These are phyloP conservation scores for Fusarium goolgardi DNA, from an alignment of 2,329 filamentous ascomycete species.

Conservation along the genomic window DNA sequence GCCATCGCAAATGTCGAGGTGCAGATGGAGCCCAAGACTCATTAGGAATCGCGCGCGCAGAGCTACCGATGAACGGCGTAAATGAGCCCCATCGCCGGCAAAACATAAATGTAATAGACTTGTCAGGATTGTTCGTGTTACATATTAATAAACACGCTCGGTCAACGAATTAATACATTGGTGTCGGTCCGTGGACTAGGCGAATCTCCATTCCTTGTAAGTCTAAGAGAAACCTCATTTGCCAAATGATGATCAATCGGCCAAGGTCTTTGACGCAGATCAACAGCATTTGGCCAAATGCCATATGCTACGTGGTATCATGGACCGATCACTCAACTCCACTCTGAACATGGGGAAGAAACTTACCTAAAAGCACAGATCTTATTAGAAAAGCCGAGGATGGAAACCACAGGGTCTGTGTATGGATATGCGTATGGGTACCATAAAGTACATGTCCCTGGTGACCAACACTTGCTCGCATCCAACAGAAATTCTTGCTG, in stretches of 20 bases:
- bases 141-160: constrained; percentile 17
- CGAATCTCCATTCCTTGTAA: constrained; percentile 18
- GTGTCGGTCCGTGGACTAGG: constrained; percentile 3
- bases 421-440: constrained; percentile 4
- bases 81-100: constrained; percentile 28
- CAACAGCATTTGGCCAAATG: constrained; percentile 13
- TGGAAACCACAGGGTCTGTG: constrained; percentile 12
- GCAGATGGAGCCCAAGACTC: constrained; percentile 36
- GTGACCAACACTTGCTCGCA: constrained; percentile 1
- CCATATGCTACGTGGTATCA: constrained; percentile 20
- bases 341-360: constrained; percentile 27
- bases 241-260: constrained; percentile 9
- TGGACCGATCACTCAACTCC: constrained; percentile 32
- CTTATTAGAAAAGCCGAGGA: neutral
- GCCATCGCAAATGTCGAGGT: constrained; percentile 39
- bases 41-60: constrained; percentile 32
- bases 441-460: neutral
- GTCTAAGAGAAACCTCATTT: constrained; percentile 22
- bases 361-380: constrained; percentile 28
- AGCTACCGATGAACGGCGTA: constrained; percentile 15
- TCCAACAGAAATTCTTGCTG: constrained; percentile 11
- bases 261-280: constrained; percentile 21
- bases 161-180: constrained; percentile 16
- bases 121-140: constrained; percentile 17
- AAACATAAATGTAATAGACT: constrained; percentile 14